Percentiles rank a stretch among this genome's conserved stretches.
phyloP scores from a whole-genome alignment of 2,329 filamentous ascomycete genomes.

The Blastomyces gilchristii region DNA sequence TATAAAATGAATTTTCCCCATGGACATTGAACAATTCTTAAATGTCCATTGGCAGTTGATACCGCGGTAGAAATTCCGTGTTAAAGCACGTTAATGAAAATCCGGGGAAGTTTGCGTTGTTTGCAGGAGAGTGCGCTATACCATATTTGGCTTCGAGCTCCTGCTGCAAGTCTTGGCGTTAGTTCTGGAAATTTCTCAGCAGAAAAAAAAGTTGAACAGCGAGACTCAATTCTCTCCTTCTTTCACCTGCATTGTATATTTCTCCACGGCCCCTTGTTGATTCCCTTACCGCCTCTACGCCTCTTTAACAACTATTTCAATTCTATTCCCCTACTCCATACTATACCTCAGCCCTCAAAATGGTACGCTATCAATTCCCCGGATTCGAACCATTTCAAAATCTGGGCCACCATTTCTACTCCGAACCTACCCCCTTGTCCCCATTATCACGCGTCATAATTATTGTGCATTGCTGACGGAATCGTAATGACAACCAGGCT shows the following conservation, averaged over 20 bases:
- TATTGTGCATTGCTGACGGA: slow-evolving; percentile 3
- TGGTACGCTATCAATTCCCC: slow-evolving; percentile 2
- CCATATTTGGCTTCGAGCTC: neutral
- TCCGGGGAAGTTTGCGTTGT: slow-evolving; percentile 5
- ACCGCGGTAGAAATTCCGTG: too few relatives aligned
- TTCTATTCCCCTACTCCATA: neutral
- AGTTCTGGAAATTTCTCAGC: slow-evolving; percentile 20
- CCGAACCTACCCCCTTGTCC: slow-evolving; percentile 1
- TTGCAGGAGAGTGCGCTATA: neutral
- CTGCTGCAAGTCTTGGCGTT: slow-evolving; percentile 14
- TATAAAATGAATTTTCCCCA: neutral
- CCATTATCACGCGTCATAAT: slow-evolving; percentile 6
- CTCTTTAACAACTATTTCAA: neutral
- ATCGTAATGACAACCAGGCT: slow-evolving; percentile 32
- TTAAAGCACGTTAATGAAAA: neutral
- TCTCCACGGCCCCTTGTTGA: neutral
- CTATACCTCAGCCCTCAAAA: neutral
- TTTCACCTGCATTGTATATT: neutral
- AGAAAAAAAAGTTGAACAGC: slow-evolving; percentile 10
- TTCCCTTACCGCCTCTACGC: neutral
- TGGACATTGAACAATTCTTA: neutral
- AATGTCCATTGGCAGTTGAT: neutral
- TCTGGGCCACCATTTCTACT: neutral
- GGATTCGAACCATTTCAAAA: neutral
- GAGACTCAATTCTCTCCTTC: slow-evolving; percentile 1